Evolutionary conservation across 2,329 filamentous ascomycete genomes (phyloP).

Genomic region (Aspergillus amoenus): DNA sequence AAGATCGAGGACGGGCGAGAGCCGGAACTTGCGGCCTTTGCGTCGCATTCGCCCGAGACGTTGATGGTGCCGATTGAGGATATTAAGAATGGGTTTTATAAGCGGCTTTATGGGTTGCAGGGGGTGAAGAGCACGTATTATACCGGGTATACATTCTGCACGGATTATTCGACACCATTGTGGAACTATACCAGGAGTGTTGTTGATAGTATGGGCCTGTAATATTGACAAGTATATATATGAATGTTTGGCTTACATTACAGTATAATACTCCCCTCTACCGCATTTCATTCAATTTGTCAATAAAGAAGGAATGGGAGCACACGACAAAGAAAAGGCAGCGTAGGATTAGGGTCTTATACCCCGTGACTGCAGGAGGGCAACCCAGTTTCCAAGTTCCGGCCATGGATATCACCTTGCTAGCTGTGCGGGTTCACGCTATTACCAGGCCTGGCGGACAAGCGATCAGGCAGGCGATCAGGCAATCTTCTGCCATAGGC

Average conservation of each 20-base stretch:
- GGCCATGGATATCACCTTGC: too few species aligned
- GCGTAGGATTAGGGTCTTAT: too few species aligned
- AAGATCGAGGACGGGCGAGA: neutral
- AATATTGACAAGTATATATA: neutral
- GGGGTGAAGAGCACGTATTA: constrained; percentile 47
- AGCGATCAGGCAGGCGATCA: too few species aligned
- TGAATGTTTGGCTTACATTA: too few species aligned
- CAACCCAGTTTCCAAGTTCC: too few species aligned
- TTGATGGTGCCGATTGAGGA: constrained; percentile 32
- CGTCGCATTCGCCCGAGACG: constrained; percentile 40
- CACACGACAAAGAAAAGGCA: too few species aligned
- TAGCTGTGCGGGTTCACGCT: rapidly evolving
- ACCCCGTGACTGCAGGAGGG: too few species aligned
- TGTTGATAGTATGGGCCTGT: constrained; percentile 7
- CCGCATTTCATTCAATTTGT: too few species aligned
- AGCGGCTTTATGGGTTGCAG: constrained; percentile 44
- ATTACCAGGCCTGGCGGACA: too few species aligned
- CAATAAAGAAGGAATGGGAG: too few species aligned
- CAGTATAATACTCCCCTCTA: too few species aligned
- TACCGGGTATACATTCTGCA: constrained; percentile 42
- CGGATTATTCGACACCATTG: constrained; percentile 22
- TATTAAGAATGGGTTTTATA: constrained; percentile 44
- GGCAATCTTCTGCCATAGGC: too few species aligned
- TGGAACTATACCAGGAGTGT: constrained; percentile 22
- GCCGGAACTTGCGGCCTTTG: constrained; percentile 36